Conservation (phyloP, 2,329 filamentous ascomycete genomes). For the Colletotrichum gigasporum region DNA sequence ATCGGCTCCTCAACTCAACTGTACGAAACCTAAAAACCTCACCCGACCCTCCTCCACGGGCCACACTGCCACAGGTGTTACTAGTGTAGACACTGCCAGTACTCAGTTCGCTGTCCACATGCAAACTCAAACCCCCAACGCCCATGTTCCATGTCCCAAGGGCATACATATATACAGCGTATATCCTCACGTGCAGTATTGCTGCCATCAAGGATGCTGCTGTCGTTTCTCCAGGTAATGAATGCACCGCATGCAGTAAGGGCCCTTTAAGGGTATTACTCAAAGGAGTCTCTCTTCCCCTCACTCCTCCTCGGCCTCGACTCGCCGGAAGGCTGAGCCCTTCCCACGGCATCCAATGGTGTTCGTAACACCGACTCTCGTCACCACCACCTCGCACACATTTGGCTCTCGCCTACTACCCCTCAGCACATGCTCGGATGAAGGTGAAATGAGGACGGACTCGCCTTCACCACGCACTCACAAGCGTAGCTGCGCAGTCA, state of each 20-base stretch:
- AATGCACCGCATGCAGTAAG: no score
- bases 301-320: neutral
- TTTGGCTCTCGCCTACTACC: neutral
- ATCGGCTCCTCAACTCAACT: neutral
- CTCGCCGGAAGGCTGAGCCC: neutral
- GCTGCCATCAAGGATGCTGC: no score
- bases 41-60: no score
- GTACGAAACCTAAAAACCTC: no score
- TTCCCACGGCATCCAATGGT: neutral
- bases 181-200: no score
- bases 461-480: neutral
- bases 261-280: neutral
- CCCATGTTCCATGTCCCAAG: neutral
- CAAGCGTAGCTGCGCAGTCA: constrained; percentile 13
- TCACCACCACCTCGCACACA: neutral
- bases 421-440: constrained; percentile 9
- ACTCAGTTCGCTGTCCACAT: no score
- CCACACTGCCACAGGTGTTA: no score
- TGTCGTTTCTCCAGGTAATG: no score
- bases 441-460: no score
- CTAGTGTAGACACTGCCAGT: no score
- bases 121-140: neutral
- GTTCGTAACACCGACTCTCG: neutral
- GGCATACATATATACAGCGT: neutral
- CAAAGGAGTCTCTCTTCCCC: no score